Base-by-base conservation (phyloP, 345 rosid species). In the Eucalyptus marginata region DNA sequence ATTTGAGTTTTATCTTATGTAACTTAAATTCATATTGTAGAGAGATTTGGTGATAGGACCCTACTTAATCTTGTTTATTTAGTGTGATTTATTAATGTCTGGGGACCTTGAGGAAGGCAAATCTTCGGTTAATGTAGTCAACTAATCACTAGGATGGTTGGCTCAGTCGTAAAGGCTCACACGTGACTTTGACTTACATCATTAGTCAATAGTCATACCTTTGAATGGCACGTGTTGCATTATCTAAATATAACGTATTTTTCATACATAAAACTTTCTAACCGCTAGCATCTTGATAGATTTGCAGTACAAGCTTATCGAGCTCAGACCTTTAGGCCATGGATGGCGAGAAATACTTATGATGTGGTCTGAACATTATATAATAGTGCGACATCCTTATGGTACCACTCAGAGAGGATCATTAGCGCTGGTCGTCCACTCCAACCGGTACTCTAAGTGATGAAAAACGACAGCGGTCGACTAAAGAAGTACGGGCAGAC, bases 71-170 rank as follows among this genome's bases (percentile, higher is more conserved):
- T 27, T 5, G 33, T 62, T 29, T 7, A 13, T 62, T 62, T 29
- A 27, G 2, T 29, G 33, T 59, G 68, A 59, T 59, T 59, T 59
- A 27, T 29, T 59, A 59, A 59, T 13, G 68, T 25, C 1, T 0
- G 31, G 0, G 7, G 4, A 59, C 66, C 31, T 6, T 52, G 10
- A 18, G 24, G 5, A 18, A 52, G 4, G 56, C 1, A 52, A 0
- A 18, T 52, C 56, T 52, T 52, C 0, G 2, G 1, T 18, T 24
- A 52, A 52, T 8, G 7, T 52, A 24, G 4, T 52, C 7, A 52
- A 52, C 56, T 52, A n/a, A 64, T 33, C 12, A 66, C 6, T 6
- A 31, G 8, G 18, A 14, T 66, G 40, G 79, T n/a, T 66, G 6
- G 15, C 79, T 36, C 3, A 31, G 2, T 12, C 4, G 4, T 59